Base-by-base conservation (phyloP, 179 eudicot genomes). In the Nepenthes alata region DNA sequence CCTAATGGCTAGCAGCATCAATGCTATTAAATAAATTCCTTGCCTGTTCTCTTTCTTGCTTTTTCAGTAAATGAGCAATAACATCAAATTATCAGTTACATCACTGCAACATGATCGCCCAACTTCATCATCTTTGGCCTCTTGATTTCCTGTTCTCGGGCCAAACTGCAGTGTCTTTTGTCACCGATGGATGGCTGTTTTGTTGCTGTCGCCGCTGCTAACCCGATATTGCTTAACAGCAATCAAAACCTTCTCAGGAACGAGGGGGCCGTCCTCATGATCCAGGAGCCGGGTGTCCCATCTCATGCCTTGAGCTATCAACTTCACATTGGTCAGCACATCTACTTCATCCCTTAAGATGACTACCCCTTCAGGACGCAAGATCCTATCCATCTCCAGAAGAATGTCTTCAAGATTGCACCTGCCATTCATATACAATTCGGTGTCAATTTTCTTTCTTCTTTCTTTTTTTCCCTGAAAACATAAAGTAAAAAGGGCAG, bases 301-400 rank as follows among this genome's bases (percentile, higher is more conserved):
- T 68, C 91, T 78, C 88, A 85, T 80, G 35, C 83, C 85, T 11
- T 78, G 68, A 8, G 74, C 83, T 1, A 85, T 81, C 59, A 76
- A 71, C 67, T 63, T 67, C 58, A 83, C 81, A 67, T 75, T 83
- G 71, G 70, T 83, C 34, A 85, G 67, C 16, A 79, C 78, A 55
- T 83, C 80, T 51, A 85, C 88, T 61, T 81, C 86, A 36, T 85
- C 91, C 51, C 86, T 76, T 37, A 85, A 65, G 63, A 85, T 75
- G 55, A 83, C 83, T 3, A 70, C 45, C 37, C 91, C 91, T 73
- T 85, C 91, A 0, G 91, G 88, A 7, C 91, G 85, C 45, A 85
- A 67, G 59, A 85, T 83, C 3, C 91, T 73, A 73, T 85, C 91
- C 88, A 85, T 85, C 70, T 85, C 88, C 13, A 85, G 64, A 36